Evolutionary conservation across 2,329 filamentous ascomycete genomes (phyloP).

Genomic region (Sporothrix mexicana): DNA sequence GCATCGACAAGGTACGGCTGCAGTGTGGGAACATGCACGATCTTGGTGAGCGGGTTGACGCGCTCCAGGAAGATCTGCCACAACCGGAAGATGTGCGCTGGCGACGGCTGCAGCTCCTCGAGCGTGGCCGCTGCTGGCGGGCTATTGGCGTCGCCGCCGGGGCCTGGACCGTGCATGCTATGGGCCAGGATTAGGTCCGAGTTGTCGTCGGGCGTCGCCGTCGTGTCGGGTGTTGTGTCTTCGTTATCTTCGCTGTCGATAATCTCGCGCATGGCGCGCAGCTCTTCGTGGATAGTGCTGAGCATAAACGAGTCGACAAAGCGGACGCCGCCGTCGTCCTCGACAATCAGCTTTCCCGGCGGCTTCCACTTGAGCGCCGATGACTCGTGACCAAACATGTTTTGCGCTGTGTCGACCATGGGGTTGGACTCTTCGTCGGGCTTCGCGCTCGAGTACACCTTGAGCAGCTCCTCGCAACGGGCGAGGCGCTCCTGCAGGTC

Average conservation of each 20-base stretch:
- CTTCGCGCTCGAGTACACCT: constrained; percentile 58
- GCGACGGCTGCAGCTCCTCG: constrained; percentile 66
- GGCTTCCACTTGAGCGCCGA: constrained; percentile 50
- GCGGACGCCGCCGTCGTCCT: constrained; percentile 60
- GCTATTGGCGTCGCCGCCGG: not conserved
- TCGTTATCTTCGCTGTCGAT: constrained; percentile 61
- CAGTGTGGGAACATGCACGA: constrained; percentile 73
- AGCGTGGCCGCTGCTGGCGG: constrained; percentile 43
- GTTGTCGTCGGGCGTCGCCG: constrained; percentile 57
- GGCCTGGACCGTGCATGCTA: not conserved
- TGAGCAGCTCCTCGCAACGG: constrained; percentile 63
- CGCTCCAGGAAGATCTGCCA: constrained; percentile 79
- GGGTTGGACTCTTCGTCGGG: constrained; percentile 39
- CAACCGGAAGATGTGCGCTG: constrained; percentile 69
- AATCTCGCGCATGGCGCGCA: constrained; percentile 65
- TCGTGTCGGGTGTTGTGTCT: constrained; percentile 51
- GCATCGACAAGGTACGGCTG: constrained; percentile 70
- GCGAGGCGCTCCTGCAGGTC: constrained; percentile 66
- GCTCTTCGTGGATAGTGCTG: constrained; percentile 62
- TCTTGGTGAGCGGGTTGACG: constrained; percentile 75
- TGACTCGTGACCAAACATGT: constrained; percentile 42
- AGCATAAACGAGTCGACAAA: constrained; percentile 65
- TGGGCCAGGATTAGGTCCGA: constrained; percentile 56
- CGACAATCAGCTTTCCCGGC: constrained; percentile 60
- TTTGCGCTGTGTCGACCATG: constrained; percentile 39